A percentile compares a stretch with the other conserved stretches of the same genome.
Conservation (phyloP, 2,329 filamentous ascomycete species). For the Albifimbria verrucaria region DNA sequence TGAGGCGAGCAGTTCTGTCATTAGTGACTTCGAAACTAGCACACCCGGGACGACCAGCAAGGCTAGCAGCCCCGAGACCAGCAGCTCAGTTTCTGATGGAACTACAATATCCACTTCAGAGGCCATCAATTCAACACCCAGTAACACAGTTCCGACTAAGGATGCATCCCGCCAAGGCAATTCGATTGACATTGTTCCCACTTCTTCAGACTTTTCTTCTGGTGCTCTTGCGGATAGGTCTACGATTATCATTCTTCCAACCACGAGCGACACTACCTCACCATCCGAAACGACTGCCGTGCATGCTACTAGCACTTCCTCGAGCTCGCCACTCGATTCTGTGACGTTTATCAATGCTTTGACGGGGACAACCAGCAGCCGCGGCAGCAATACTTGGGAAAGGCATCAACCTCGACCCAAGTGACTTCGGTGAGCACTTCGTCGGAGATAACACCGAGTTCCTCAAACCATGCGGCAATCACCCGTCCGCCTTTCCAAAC, state of each 20-base stretch:
- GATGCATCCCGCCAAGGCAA: slow-evolving; percentile 4
- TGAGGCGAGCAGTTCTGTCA: neutral
- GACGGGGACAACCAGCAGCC: neutral
- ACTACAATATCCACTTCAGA: neutral
- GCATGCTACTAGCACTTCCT: neutral
- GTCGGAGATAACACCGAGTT: neutral
- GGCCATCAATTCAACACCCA: neutral
- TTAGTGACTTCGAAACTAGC: neutral
- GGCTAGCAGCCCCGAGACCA: neutral
- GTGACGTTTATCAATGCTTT: neutral
- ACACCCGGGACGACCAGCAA: neutral
- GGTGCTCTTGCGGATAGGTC: neutral
- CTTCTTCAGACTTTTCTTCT: neutral
- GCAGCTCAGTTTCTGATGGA: neutral
- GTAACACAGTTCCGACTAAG: neutral
- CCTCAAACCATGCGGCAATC: neutral
- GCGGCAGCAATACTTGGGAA: neutral
- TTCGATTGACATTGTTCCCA: slow-evolving; percentile 10
- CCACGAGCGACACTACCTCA: neutral
- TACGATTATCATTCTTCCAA: neutral
- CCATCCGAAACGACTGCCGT: neutral
- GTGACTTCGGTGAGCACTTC: neutral
- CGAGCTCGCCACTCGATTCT: neutral
- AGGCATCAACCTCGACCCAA: neutral
- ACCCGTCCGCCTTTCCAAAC: slow-evolving; percentile 12